Conservation (phyloP, 371 early-diverging fungal species). For the Mortierella sp. region DNA sequence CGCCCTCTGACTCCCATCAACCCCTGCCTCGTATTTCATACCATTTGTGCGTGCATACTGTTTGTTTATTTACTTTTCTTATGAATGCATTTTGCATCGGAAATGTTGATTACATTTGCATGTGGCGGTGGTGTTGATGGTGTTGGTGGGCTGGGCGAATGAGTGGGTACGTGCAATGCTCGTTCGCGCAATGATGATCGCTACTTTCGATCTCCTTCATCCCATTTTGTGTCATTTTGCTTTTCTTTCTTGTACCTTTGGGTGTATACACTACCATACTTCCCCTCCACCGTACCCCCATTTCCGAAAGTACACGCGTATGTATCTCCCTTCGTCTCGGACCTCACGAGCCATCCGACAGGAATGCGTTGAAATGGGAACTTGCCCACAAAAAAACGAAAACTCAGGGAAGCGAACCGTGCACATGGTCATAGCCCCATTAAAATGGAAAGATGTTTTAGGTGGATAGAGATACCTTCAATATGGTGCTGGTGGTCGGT, state of each 20-base stretch:
- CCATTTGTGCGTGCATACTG: not conserved
- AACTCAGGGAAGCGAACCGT: not conserved
- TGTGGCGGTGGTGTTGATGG: not conserved
- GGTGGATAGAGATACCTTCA: not conserved
- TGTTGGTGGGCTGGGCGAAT: too few relatives aligned
- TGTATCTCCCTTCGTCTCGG: too few relatives aligned
- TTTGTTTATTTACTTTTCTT: not conserved
- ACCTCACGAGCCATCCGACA: not conserved
- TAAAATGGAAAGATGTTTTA: not conserved
- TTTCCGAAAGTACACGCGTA: too few relatives aligned
- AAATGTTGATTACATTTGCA: not conserved
- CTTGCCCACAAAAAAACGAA: not conserved
- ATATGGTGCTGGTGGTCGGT: not conserved
- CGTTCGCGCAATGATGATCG: not conserved
- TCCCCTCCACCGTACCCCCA: not conserved
- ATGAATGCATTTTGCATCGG: not conserved
- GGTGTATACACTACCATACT: not conserved
- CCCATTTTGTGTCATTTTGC: not conserved
- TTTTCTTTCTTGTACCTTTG: not conserved
- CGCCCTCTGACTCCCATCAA: not conserved
- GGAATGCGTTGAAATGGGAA: too few relatives aligned
- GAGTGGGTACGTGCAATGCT: not conserved
- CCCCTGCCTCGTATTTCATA: not conserved
- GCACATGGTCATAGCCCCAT: not conserved
- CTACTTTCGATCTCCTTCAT: not conserved